These are phyloP conservation scores for Pseudozyma tsukubaensis DNA, from an alignment of 1,284 basidiomycete genomes.

Conservation along the genomic window DNA sequence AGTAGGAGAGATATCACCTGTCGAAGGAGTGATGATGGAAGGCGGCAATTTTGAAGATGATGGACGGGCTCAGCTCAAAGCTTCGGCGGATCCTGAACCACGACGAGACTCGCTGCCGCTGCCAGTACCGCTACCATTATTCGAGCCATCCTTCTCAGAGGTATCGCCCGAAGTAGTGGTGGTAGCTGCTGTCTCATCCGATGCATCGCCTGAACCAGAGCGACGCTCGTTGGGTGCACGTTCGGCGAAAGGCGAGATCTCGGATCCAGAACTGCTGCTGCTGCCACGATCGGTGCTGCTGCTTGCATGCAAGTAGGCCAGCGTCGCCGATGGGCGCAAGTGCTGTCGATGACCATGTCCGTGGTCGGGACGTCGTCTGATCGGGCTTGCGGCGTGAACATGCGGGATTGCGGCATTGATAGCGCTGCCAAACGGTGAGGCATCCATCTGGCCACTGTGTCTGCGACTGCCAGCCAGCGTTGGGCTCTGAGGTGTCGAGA, in stretches of 20 bases:
- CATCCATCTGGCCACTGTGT: constrained; percentile 22
- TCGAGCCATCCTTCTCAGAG: constrained; percentile 50
- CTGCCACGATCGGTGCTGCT: constrained; percentile 44
- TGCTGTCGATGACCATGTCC: constrained; percentile 54
- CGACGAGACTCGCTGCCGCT: constrained; percentile 43
- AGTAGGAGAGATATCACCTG: constrained; percentile 1
- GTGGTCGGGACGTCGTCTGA: constrained; percentile 49
- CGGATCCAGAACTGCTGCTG: constrained; percentile 39
- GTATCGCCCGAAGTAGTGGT: constrained; percentile 48
- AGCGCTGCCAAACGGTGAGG: constrained; percentile 4
- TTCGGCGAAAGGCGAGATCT: constrained; percentile 39
- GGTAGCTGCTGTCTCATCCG: constrained; percentile 47
- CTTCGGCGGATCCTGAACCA: constrained; percentile 38
- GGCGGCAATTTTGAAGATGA: neutral
- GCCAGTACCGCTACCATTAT: constrained; percentile 27
- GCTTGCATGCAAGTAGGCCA: constrained; percentile 36
- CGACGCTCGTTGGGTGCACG: constrained; percentile 30
- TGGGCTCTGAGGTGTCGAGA: constrained; percentile 36
- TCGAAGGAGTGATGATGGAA: constrained; percentile 1
- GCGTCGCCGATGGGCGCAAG: constrained; percentile 35
- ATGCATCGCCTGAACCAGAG: constrained; percentile 43
- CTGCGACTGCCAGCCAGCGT: constrained; percentile 14
- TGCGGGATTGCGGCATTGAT: constrained; percentile 17
- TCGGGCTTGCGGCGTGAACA: constrained; percentile 39
- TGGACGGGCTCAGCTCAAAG: neutral